These are phyloP conservation scores for Lepidium didymum DNA, from an alignment of 345 rosid genomes.

Conservation along the genomic window DNA sequence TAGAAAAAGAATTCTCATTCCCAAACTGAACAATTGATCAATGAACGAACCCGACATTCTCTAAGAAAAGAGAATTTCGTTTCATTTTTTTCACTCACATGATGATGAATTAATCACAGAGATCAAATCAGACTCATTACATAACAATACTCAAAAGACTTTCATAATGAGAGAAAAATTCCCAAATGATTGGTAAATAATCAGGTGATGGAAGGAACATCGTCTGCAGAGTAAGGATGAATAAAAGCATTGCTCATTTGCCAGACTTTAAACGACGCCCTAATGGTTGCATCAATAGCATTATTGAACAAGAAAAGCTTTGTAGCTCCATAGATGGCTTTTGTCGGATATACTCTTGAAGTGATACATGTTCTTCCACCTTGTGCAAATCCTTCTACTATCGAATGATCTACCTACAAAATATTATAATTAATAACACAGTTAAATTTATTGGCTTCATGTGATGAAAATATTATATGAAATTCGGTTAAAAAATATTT, in stretches of 20 bases:
- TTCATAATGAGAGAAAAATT: background rate
- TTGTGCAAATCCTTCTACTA: conserved; percentile 73
- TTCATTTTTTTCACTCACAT: background rate
- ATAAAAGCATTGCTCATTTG: conserved; percentile 67
- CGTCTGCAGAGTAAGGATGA: conserved; percentile 33
- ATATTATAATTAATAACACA: background rate
- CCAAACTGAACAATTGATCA: too few relatives aligned
- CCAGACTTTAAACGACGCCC: conserved; percentile 56
- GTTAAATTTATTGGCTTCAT: background rate
- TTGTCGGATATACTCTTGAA: conserved; percentile 68
- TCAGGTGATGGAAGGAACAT: conserved; percentile 17
- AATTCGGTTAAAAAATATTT: too few relatives aligned
- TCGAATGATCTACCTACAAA: conserved; percentile 67
- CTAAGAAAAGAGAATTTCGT: background rate
- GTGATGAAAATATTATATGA: background rate
- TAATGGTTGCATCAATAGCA: conserved; percentile 41
- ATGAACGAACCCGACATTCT: too few relatives aligned
- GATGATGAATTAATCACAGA: background rate
- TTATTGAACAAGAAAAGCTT: conserved; percentile 71
- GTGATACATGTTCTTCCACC: conserved; percentile 70
- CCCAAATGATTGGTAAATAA: background rate
- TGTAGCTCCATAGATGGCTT: conserved; percentile 64
- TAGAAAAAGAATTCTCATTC: too few relatives aligned
- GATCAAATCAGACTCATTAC: background rate
- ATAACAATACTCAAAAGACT: background rate